Evolutionary conservation across 768 basidiomycete species (phyloP).

Genomic region (Amanita fuliginea): DNA sequence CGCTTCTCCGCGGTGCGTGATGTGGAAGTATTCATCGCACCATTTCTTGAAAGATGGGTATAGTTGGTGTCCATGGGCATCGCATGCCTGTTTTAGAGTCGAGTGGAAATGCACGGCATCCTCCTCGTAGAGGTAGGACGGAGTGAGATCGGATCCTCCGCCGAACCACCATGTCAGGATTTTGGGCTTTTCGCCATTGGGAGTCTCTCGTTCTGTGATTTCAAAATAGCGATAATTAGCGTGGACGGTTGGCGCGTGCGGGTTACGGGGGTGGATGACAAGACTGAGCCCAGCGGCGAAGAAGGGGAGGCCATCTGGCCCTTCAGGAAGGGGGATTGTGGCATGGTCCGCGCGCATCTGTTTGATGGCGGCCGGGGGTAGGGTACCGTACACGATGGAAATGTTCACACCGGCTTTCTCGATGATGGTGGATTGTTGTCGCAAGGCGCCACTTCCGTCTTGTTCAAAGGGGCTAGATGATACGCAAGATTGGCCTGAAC

Average conservation of each 20-base stretch:
- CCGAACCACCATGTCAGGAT: too few species aligned
- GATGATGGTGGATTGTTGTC: conserved; percentile 37
- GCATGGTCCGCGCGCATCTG: conserved; percentile 94
- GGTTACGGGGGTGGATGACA: conserved; percentile 91
- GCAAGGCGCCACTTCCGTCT: conserved; percentile 9
- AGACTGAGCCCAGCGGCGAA: conserved; percentile 89
- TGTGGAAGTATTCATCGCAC: conserved; percentile 99
- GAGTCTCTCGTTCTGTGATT: too few species aligned
- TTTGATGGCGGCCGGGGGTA: conserved; percentile 82
- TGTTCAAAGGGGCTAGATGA: conserved; percentile 44
- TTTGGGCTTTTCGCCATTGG: too few species aligned
- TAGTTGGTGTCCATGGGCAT: conserved; percentile 52
- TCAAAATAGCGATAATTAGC: too few species aligned
- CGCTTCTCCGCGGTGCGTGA: too few species aligned
- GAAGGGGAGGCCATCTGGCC: conserved; percentile 67
- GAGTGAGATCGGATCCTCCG: too few species aligned
- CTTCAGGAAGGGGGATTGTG: conserved; percentile 56
- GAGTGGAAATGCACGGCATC: conserved; percentile 84
- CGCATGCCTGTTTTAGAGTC: conserved; percentile 67
- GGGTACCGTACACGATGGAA: conserved; percentile 77
- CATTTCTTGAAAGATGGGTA: conserved; percentile 83
- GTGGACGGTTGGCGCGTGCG: conserved; percentile 83
- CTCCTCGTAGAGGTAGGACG: conserved; percentile 81
- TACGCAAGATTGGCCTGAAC: conserved; percentile 74
- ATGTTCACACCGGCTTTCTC: conserved; percentile 98